A percentile compares a stretch with the other conserved stretches of the same genome.
These are phyloP conservation scores for Allium sativum DNA, from an alignment of 106 monocot species.

Conservation along the genomic window DNA sequence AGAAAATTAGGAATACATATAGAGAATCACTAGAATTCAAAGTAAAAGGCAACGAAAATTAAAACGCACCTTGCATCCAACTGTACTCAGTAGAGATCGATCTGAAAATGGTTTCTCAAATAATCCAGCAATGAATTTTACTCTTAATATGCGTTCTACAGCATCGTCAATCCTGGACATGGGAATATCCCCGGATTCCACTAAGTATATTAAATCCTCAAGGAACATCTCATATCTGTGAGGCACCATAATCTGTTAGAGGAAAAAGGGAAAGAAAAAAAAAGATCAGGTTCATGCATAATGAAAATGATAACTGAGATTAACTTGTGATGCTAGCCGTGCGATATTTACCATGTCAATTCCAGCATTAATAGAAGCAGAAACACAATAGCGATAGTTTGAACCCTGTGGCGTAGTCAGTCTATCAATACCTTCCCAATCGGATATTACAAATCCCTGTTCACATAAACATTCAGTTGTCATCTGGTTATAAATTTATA, in stretches of 20 bases:
- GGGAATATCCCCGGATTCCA: constrained; percentile 68
- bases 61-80: constrained; percentile 64
- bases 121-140: constrained; percentile 75
- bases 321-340: constrained; percentile 1
- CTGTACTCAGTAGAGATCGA: constrained; percentile 39
- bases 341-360: constrained; percentile 64
- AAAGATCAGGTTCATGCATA: constrained; percentile 6
- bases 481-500: too few relatives aligned
- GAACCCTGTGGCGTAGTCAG: constrained; percentile 59
- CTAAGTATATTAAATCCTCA: constrained; percentile 62
- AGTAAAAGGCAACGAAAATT: background rate
- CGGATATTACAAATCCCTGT: constrained; percentile 82
- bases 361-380: constrained; percentile 75
- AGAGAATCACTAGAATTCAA: background rate
- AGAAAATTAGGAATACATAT: background rate
- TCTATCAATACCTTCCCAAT: constrained; percentile 85
- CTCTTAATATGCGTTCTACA: constrained; percentile 71
- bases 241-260: constrained; percentile 71
- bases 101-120: constrained; percentile 89
- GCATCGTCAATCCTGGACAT: constrained; percentile 84
- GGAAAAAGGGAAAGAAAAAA: constrained; percentile 3
- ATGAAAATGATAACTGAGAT: background rate
- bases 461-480: background rate
- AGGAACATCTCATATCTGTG: constrained; percentile 54
- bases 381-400: constrained; percentile 66